These are phyloP conservation scores for Ophiognomonia clavigignenti-juglandacearum DNA, from an alignment of 2,329 filamentous ascomycete genomes.

Conservation along the genomic window DNA sequence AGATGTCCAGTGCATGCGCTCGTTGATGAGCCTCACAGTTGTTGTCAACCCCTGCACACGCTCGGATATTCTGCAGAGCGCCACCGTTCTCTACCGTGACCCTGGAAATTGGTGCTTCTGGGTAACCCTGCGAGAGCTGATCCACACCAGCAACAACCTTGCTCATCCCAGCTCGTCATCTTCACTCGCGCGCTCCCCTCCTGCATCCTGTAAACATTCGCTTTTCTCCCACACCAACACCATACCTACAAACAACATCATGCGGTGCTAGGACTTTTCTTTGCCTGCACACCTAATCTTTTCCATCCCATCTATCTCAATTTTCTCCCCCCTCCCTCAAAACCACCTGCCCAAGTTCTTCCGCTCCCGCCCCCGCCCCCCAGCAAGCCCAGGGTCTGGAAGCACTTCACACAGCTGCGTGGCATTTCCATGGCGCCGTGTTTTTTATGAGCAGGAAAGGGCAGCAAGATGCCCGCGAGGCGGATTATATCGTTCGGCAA, in stretches of 20 bases:
- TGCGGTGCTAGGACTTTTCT: slow-evolving; percentile 3
- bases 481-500: slow-evolving; percentile 27
- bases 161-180: not conserved
- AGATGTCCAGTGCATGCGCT: too few species aligned
- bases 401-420: not conserved
- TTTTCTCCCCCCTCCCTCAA: too few species aligned
- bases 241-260: not conserved
- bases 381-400: not conserved
- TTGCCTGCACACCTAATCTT: too few species aligned
- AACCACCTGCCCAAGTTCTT: too few species aligned
- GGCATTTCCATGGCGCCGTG: slow-evolving; percentile 12
- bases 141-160: not conserved
- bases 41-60: too few species aligned
- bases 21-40: too few species aligned
- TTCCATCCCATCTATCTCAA: too few species aligned
- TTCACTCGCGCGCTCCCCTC: too few species aligned
- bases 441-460: slow-evolving; percentile 19
- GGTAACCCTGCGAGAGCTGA: too few species aligned
- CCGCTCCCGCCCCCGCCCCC: not conserved
- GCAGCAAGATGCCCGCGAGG: slow-evolving; percentile 18
- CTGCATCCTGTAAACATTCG: too few species aligned
- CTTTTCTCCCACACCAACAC: not conserved
- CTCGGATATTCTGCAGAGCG: not conserved
- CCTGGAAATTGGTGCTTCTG: too few species aligned
- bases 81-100: too few species aligned